phyloP scores from a whole-genome alignment of 441 rosid species.

The Omphalea diandra region DNA sequence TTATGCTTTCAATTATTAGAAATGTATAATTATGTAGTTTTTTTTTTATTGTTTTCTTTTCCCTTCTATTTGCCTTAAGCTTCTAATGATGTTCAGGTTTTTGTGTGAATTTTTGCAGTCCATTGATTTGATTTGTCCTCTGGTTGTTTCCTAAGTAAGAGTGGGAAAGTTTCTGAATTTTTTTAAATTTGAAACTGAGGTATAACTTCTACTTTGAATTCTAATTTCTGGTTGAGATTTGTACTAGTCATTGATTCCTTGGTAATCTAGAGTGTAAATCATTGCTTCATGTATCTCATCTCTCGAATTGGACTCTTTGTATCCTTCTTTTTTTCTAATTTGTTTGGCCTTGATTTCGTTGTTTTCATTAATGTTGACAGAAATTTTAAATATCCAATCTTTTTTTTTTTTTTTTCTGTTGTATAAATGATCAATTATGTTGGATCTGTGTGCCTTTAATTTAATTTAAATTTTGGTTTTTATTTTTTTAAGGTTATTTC shows the following conservation, averaged over 20 bases:
- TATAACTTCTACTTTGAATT: background rate
- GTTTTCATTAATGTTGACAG: background rate
- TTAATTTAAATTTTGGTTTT: background rate
- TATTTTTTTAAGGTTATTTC: background rate
- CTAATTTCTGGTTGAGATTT: background rate
- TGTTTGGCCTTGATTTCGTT: conserved; percentile 6
- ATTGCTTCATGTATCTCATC: background rate
- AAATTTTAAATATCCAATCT: too few species aligned
- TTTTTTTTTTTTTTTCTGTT: background rate
- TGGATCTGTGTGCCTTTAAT: conserved; percentile 10
- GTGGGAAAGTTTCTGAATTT: background rate
- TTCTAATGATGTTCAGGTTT: background rate
- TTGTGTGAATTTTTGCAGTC: background rate
- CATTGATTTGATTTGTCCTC: too few species aligned
- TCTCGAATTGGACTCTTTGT: background rate
- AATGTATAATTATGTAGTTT: background rate
- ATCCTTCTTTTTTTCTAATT: background rate
- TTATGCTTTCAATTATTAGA: background rate
- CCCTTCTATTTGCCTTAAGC: background rate
- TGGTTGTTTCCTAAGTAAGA: conserved; percentile 8
- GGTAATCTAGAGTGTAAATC: conserved; percentile 4
- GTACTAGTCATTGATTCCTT: background rate
- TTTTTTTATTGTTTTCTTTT: background rate
- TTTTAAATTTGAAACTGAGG: background rate
- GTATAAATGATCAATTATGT: conserved; percentile 5